Evolutionary conservation across 306 rosid genomes (phyloP).

Genomic region (Neltuma alba): DNA sequence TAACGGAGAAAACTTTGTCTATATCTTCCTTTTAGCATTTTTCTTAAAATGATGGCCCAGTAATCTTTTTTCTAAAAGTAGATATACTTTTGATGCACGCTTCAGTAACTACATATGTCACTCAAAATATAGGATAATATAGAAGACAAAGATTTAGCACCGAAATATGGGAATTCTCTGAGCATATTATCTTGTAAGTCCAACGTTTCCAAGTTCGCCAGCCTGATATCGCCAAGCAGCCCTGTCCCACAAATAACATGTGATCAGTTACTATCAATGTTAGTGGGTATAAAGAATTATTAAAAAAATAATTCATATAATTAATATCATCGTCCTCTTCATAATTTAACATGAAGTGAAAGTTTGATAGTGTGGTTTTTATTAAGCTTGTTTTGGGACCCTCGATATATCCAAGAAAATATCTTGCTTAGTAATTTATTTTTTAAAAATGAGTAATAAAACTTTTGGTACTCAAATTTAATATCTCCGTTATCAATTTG

Average conservation of each 20-base stretch:
- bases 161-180: not conserved
- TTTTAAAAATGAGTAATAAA: too few relatives aligned
- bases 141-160: not conserved
- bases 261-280: not conserved
- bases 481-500: too few relatives aligned
- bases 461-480: too few relatives aligned
- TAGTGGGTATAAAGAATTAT: not conserved
- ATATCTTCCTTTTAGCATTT: not conserved
- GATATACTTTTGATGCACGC: not conserved
- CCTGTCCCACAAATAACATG: not conserved
- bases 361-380: not conserved
- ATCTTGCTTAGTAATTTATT: too few relatives aligned
- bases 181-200: rapidly evolving
- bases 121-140: not conserved
- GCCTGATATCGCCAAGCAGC: not conserved
- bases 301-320: not conserved
- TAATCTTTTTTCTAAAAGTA: not conserved
- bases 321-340: too few relatives aligned
- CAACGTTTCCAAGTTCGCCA: not conserved
- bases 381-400: too few relatives aligned
- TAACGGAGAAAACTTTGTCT: not conserved
- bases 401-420: too few relatives aligned
- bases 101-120: not conserved
- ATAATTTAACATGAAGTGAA: not conserved
- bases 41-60: not conserved